Evolutionary conservation across 768 basidiomycete genomes (phyloP).

Genomic region (Clitopilus hobsonii): DNA sequence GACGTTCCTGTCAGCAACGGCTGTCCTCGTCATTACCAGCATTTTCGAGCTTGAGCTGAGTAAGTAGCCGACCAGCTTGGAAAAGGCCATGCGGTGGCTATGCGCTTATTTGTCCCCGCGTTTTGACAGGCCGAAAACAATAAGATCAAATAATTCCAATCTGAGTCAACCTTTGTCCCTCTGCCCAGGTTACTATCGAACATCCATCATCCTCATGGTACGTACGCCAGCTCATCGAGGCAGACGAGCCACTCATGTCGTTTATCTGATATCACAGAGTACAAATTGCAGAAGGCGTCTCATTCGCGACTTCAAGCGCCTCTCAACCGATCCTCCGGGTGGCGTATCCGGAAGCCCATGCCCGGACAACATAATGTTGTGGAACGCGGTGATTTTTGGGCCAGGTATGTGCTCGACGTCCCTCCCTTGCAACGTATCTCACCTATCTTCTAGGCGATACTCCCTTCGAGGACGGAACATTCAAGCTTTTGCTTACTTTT

Average conservation of each 20-base stretch:
- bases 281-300: conserved; percentile 93
- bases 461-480: conserved; percentile 98
- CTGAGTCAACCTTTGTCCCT: conserved; percentile 1
- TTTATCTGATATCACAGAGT: conserved; percentile 45
- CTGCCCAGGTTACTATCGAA: conserved; percentile 1
- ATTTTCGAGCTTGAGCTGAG: too few species aligned
- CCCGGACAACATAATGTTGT: conserved; percentile 98
- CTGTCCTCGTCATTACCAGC: too few species aligned
- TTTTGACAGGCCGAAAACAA: background rate
- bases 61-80: background rate
- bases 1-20: too few species aligned
- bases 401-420: conserved; percentile 63
- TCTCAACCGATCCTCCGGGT: conserved; percentile 91
- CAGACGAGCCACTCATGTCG: background rate
- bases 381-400: conserved; percentile 99
- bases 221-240: background rate
- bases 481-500: conserved; percentile 92
- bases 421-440: background rate
- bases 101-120: background rate
- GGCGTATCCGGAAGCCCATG: conserved; percentile 97
- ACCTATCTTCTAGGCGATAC: conserved; percentile 69
- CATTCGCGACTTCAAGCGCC: conserved; percentile 95
- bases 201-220: conserved; percentile 1
- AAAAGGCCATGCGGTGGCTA: background rate
- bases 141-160: conserved; percentile 1